phyloP scores from a whole-genome alignment of 441 rosid species.

The Daphne laureola region DNA sequence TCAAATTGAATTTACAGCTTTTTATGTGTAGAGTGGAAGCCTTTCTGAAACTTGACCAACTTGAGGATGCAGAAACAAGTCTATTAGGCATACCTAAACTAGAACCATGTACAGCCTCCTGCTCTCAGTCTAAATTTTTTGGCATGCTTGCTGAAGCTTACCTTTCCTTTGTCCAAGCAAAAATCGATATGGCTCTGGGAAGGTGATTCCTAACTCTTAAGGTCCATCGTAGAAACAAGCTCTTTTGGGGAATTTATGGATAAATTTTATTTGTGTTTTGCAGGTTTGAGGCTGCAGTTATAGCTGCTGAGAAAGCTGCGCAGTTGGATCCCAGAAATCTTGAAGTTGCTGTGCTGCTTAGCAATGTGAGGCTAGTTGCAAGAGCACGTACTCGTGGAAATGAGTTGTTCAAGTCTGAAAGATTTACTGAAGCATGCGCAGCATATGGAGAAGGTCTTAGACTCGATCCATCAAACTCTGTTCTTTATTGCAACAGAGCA shows the following conservation, averaged over 20 bases:
- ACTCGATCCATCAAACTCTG: constrained; percentile 67
- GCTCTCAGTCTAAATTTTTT: constrained; percentile 39
- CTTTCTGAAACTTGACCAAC: constrained; percentile 57
- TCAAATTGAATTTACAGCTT: constrained; percentile 61
- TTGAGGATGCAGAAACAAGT: constrained; percentile 58
- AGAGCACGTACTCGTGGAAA: constrained; percentile 86
- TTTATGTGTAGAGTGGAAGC: constrained; percentile 86
- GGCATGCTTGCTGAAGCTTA: constrained; percentile 81
- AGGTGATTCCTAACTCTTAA: constrained; percentile 41
- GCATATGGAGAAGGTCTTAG: constrained; percentile 88
- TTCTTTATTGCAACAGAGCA: constrained; percentile 69
- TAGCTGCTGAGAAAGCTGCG: constrained; percentile 75
- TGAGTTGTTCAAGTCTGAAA: constrained; percentile 79
- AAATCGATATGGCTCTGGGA: constrained; percentile 79
- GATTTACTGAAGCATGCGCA: constrained; percentile 72
- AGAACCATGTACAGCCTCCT: constrained; percentile 30
- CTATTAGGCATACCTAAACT: constrained; percentile 37
- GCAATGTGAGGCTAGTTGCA: constrained; percentile 60
- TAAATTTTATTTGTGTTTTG: constrained; percentile 25
- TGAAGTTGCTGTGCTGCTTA: constrained; percentile 59
- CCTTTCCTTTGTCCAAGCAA: constrained; percentile 50
- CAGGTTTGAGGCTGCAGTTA: constrained; percentile 89
- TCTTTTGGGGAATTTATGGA: neutral
- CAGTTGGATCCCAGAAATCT: constrained; percentile 64
- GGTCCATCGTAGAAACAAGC: too few relatives aligned